phyloP scores from a whole-genome alignment of 2,329 filamentous ascomycete species.

The Monilinia fructicola region DNA sequence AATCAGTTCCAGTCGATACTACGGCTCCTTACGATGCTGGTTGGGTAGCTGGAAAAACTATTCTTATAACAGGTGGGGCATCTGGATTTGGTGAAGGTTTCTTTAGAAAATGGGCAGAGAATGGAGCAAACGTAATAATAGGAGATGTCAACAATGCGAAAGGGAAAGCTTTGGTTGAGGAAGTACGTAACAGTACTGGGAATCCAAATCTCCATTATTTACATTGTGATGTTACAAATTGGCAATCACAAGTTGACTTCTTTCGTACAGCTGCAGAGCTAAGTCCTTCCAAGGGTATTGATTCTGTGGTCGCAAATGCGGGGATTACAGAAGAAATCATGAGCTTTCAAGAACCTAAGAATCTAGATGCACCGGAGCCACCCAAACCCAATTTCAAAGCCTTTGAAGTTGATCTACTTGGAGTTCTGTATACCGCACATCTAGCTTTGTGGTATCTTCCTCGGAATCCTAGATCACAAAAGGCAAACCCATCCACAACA shows the following conservation, averaged over 20 bases:
- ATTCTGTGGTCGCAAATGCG: constrained; percentile 66
- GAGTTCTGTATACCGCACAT: constrained; percentile 64
- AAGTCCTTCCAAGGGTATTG: constrained; percentile 56
- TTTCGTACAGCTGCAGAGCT: constrained; percentile 58
- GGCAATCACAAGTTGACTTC: constrained; percentile 61
- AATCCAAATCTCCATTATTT: constrained; percentile 54
- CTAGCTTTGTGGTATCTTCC: constrained; percentile 61
- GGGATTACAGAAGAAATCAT: constrained; percentile 52
- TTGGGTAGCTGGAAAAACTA: constrained; percentile 54
- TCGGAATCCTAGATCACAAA: constrained; percentile 47
- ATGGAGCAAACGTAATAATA: constrained; percentile 60
- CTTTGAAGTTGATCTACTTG: constrained; percentile 62
- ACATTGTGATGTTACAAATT: constrained; percentile 64
- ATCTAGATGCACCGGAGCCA: constrained; percentile 47
- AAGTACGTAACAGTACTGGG: constrained; percentile 47
- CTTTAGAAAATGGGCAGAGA: constrained; percentile 52
- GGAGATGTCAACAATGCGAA: constrained; percentile 59
- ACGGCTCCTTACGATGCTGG: constrained; percentile 46
- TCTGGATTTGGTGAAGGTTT: constrained; percentile 60
- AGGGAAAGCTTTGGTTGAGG: constrained; percentile 55
- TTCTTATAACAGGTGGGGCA: constrained; percentile 64
- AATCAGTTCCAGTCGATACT: constrained; percentile 47
- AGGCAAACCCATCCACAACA: constrained; percentile 39
- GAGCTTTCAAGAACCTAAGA: constrained; percentile 47
- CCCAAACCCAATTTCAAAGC: constrained; percentile 52